A percentile compares a stretch with the other conserved stretches of the same genome.
Evolutionary conservation across 495 filamentous ascomycete species (phyloP).

Genomic region (Viridothelium virens): DNA sequence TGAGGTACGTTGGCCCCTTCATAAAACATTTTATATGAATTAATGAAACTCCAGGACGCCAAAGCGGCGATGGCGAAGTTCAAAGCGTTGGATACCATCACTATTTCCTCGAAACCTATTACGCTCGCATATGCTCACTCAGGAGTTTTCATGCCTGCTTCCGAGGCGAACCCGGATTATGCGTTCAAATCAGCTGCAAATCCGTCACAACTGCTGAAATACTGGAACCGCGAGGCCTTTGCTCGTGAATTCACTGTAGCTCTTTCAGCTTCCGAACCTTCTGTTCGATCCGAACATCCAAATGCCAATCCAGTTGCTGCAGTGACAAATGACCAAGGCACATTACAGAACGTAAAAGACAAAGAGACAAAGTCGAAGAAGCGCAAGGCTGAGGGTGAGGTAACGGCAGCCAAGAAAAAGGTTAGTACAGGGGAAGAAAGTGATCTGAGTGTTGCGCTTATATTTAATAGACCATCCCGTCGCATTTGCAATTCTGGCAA

Average conservation of each 20-base stretch:
- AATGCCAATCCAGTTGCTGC: slow-evolving; percentile 27
- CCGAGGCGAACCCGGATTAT: slow-evolving; percentile 46
- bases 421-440: slow-evolving; percentile 16
- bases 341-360: slow-evolving; percentile 41
- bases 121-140: slow-evolving; percentile 73
- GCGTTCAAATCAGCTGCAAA: slow-evolving; percentile 70
- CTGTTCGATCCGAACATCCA: slow-evolving; percentile 18
- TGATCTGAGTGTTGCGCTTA: slow-evolving; percentile 17
- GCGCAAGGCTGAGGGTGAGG: slow-evolving; percentile 50
- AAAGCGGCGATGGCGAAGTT: slow-evolving; percentile 68
- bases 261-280: slow-evolving; percentile 26
- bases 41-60: slow-evolving; percentile 51
- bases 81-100: slow-evolving; percentile 71
- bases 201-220: slow-evolving; percentile 59
- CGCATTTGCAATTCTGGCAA: slow-evolving; percentile 80
- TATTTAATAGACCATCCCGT: slow-evolving; percentile 42
- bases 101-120: slow-evolving; percentile 71
- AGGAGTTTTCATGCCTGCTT: slow-evolving; percentile 75
- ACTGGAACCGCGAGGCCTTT: slow-evolving; percentile 79
- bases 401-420: slow-evolving; percentile 49
- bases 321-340: slow-evolving; percentile 38
- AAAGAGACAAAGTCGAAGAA: slow-evolving; percentile 59
- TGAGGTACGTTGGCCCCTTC: slow-evolving; percentile 35
- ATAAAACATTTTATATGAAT: background rate
- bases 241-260: slow-evolving; percentile 59